Evolutionary conservation across 352 stramenopile genomes (phyloP), one percentile per base, ranked within the genome.

Genomic region (Globisporangium mamillatum): DNA sequence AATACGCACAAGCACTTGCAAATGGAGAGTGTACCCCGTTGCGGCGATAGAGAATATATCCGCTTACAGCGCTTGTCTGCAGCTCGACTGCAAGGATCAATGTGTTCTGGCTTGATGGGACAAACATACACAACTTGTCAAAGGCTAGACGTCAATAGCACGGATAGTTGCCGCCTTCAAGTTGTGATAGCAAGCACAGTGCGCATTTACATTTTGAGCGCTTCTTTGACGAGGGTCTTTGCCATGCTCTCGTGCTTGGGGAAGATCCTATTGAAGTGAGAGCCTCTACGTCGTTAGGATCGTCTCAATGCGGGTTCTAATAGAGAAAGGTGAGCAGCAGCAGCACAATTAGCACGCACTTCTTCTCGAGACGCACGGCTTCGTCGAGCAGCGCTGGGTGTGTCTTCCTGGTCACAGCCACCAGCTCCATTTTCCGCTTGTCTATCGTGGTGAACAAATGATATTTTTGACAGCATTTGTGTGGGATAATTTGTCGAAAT

Each of bases 1-100:
- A 9, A 10, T 63, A 36, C 8, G 41, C 46, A 46, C 10, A n/a
- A 60, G 18, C 29, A 32, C 29, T 32, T 32, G 29, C 18, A 38
- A 63, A 34, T 12, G 32, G 24, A 54, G 14, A 34, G n/a, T 75
- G 50, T 72, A 86, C 78, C 36, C 74, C 76, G 52, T 70, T 78
- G 44, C 76, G 68, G 25, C 77, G 71, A 54, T 75, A 82, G 18
- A 88, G 75, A 10, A 88, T 58, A 71, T 88, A 84, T 58, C 77
- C 79, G 54, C 61, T 29, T 6, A 85, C 74, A 48, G 22, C 22
- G 10, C n/a, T 60, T 29, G 66, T 36, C 38, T 53, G 59, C 25
- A 32, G 56, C 27, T 61, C 59, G 20, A 87, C 41, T 10, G 79
- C 79, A 38, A 85, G 64, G 20, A 82, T 25, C 59, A 88, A 44